Percentiles rank a stretch among this genome's conserved stretches.
These are phyloP conservation scores for Skeletonema potamos DNA, from an alignment of 108 stramenopile genomes.

Conservation along the genomic window DNA sequence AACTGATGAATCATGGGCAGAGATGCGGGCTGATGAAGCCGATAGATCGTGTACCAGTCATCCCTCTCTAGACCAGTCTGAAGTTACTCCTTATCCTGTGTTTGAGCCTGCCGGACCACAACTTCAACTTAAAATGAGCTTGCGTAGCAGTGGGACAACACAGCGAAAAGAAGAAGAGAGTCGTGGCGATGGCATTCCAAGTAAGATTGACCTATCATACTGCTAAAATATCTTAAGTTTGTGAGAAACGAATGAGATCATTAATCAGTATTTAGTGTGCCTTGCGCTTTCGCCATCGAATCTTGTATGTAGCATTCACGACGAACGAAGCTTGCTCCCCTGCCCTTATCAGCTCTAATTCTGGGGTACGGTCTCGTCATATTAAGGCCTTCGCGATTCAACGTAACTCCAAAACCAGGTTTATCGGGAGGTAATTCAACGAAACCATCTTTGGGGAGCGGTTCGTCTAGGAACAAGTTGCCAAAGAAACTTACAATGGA, in stretches of 20 bases:
- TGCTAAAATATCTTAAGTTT: background rate
- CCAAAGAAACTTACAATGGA: conserved; percentile 61
- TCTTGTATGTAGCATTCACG: background rate
- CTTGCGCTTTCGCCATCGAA: background rate
- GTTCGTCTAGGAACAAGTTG: conserved; percentile 61
- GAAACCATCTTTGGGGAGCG: conserved; percentile 62
- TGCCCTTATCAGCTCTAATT: background rate
- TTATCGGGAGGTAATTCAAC: conserved; percentile 51
- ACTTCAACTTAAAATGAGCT: background rate
- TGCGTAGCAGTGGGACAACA: background rate
- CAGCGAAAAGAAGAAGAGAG: background rate
- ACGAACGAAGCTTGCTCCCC: background rate
- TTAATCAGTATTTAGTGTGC: background rate
- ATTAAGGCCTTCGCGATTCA: conserved; percentile 50
- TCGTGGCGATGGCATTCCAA: background rate
- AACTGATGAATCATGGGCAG: background rate
- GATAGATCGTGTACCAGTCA: background rate
- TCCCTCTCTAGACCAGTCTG: background rate
- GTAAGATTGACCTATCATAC: background rate
- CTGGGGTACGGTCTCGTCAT: conserved; percentile 34
- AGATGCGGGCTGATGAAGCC: background rate
- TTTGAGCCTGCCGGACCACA: background rate
- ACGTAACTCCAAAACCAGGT: conserved; percentile 70
- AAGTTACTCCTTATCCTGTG: background rate
- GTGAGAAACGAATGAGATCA: no score